These are phyloP conservation scores for Closterium sp. DNA, from an alignment of 139 green algal genomes.

Conservation along the genomic window DNA sequence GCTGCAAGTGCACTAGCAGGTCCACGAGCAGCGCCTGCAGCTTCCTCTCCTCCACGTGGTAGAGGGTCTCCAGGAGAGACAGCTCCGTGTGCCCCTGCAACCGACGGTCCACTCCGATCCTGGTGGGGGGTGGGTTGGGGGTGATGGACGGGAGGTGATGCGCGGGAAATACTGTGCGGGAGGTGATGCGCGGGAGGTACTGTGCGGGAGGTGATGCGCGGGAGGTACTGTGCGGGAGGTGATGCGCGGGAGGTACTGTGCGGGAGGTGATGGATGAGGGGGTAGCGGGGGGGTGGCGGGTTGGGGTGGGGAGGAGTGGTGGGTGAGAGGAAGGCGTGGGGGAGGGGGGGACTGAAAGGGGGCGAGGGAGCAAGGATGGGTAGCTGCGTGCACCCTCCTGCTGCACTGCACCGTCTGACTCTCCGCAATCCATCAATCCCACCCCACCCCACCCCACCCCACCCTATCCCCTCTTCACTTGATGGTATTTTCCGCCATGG, in stretches of 20 bases:
- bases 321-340: not conserved
- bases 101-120: conserved; percentile 2
- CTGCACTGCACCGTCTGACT: too few relatives aligned
- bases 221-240: too few relatives aligned
- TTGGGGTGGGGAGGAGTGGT: not conserved
- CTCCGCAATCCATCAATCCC: too few relatives aligned
- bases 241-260: not conserved
- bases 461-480: not conserved
- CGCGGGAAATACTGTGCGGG: not conserved
- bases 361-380: not conserved
- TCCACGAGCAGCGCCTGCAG: not conserved
- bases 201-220: too few relatives aligned
- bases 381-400: too few relatives aligned
- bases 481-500: conserved; percentile 46
- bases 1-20: not conserved
- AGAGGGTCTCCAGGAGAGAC: not conserved
- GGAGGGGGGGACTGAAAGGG: not conserved
- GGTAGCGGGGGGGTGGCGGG: too few relatives aligned
- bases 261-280: not conserved
- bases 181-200: too few relatives aligned
- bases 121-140: not conserved
- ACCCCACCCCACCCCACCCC: not conserved
- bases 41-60: not conserved
- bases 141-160: not conserved
- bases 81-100: conserved; percentile 29